Evolutionary conservation across 352 stramenopile genomes (phyloP), one percentile per base, ranked within the genome.

Genomic region (Phytophthora meadii): DNA sequence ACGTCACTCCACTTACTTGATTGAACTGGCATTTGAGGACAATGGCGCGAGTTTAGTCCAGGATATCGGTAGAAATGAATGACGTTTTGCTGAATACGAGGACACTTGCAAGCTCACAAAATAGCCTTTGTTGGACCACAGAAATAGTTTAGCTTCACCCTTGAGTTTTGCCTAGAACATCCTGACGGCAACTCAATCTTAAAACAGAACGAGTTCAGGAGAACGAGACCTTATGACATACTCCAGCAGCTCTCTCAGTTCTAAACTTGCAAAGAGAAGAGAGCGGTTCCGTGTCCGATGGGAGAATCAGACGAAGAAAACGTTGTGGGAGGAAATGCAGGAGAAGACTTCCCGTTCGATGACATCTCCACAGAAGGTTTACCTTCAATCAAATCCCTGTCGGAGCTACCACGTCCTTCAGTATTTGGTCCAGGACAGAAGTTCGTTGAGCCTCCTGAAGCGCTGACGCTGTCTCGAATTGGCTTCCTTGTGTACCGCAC

Each of bases 401-500:
- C 37, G 14, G 51, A 46, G 22, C 28, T 28, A 8, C n/a, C n/a
- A 5, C 28, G 54, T 15, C 11, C n/a, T 10, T 65, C 54, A 12
- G 34, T 27, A 8, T 58, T 37, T n/a, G 6, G 46, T 17, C 36
- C 47, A 14, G 24, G 17, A 3, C 15, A 42, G 17, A 61, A 50
- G 25, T 49, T 66, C 17, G 10, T 19, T 0, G 34, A 72, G 3
- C 12, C n/a, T 6, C 42, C 32, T 17, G 57, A 72, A 58, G 11
- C n/a, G 12, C 19, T 68, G n/a, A 63, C 56, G 3, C 25, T 48
- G 2, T 19, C 28, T 8, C 49, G 57, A 4, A 54, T 63, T n/a
- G 64, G 50, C 3, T 72, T 72, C 32, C 25, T 72, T 5, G 4
- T 58, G 14, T 72, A 72, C 10, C 65, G 65, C 3, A 54, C 50